Evolutionary conservation across 1,284 basidiomycete genomes (phyloP).

Genomic region (Leucoagaricus sp.): DNA sequence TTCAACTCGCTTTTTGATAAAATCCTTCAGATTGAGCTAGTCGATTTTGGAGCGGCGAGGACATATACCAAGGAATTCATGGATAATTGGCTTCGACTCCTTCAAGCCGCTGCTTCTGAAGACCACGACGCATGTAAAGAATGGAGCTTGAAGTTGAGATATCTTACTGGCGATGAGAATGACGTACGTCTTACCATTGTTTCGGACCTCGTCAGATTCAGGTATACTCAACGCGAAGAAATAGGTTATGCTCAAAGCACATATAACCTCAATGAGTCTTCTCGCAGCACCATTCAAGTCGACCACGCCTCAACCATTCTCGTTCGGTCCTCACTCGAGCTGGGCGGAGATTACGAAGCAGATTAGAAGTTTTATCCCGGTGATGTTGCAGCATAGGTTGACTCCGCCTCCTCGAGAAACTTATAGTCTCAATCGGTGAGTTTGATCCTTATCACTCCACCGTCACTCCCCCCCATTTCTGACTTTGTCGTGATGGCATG

Average conservation of each 20-base stretch:
- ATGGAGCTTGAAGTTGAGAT: slow-evolving; percentile 83
- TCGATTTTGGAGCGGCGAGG: slow-evolving; percentile 96
- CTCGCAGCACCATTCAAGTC: slow-evolving; percentile 81
- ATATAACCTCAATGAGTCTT: slow-evolving; percentile 82
- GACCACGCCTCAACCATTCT: slow-evolving; percentile 64
- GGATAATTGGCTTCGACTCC: slow-evolving; percentile 82
- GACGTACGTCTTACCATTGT: slow-evolving; percentile 48
- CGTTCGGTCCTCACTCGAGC: slow-evolving; percentile 65
- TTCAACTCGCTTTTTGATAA: neutral
- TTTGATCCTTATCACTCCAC: neutral
- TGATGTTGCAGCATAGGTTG: slow-evolving; percentile 88
- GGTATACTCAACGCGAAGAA: neutral
- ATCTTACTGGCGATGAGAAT: slow-evolving; percentile 89
- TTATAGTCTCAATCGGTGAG: slow-evolving; percentile 86
- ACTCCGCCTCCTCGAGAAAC: slow-evolving; percentile 95
- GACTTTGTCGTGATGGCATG: neutral
- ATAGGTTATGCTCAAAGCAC: slow-evolving; percentile 87
- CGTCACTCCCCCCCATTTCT: neutral
- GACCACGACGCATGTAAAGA: slow-evolving; percentile 72
- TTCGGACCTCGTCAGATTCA: neutral
- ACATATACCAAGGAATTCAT: slow-evolving; percentile 89
- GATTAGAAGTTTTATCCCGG: slow-evolving; percentile 83
- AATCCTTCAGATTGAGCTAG: slow-evolving; percentile 71
- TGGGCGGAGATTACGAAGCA: slow-evolving; percentile 73
- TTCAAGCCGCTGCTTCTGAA: slow-evolving; percentile 76